Evolutionary conservation across 2,329 filamentous ascomycete genomes (phyloP).

Genomic region (Pestalotiopsis sp.): DNA sequence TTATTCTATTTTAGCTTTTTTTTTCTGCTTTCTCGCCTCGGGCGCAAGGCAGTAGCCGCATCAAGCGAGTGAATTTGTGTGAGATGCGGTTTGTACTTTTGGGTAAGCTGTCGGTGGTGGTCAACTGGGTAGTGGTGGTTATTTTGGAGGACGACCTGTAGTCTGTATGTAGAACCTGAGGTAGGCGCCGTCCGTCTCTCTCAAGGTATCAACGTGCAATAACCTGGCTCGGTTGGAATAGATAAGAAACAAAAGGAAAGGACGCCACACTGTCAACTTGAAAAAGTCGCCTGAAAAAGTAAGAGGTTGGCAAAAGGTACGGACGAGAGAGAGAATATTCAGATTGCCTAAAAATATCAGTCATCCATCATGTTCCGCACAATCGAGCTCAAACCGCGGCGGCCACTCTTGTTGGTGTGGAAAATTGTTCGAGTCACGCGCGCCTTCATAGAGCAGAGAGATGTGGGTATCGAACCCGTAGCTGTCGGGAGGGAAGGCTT

Average conservation of each 20-base stretch:
- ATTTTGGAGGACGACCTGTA: neutral
- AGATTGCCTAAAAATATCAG: neutral
- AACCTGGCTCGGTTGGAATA: neutral
- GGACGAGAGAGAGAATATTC: neutral
- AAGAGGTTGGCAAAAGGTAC: neutral
- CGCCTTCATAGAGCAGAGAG: neutral
- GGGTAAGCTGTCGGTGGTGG: neutral
- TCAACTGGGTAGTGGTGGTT: neutral
- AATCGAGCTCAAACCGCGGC: neutral
- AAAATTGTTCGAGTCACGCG: neutral
- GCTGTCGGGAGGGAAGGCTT: neutral
- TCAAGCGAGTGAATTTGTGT: conserved; percentile 4
- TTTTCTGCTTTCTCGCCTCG: neutral
- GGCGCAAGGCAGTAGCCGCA: conserved; percentile 8
- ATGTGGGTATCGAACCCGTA: neutral
- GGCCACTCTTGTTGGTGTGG: neutral
- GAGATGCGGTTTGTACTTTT: neutral
- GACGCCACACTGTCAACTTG: neutral
- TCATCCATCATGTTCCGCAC: neutral
- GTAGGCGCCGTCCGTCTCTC: too few relatives aligned
- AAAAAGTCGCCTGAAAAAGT: neutral
- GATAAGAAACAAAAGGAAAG: neutral
- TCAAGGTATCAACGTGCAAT: too few relatives aligned
- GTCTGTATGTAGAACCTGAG: too few relatives aligned
- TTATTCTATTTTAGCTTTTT: neutral